These are phyloP conservation scores for Leishmania martiniquensis DNA, from an alignment of 208 protist genomes.

Conservation along the genomic window DNA sequence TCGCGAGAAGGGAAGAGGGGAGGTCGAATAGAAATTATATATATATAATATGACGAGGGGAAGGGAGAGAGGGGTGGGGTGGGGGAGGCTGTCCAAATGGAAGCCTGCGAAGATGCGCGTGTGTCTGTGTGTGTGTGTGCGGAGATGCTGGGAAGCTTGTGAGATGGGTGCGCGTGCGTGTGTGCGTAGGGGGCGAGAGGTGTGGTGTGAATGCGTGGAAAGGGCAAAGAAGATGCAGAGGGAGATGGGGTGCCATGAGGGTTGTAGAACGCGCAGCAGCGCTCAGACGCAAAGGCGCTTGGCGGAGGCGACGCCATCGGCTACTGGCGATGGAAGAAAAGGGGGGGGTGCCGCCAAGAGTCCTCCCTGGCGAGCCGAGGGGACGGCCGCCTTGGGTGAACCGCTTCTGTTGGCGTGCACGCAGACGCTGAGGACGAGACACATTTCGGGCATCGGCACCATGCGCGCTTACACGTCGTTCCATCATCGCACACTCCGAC, in stretches of 20 bases:
- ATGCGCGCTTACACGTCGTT: neutral
- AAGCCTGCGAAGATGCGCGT: neutral
- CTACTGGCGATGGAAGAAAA: neutral
- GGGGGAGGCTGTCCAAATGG: neutral
- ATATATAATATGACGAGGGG: slow-evolving; percentile 5
- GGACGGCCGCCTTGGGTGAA: neutral
- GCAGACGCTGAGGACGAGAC: neutral
- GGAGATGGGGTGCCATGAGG: neutral
- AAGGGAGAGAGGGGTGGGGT: neutral
- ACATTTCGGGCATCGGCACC: neutral
- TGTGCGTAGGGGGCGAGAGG: neutral
- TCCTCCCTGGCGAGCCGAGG: neutral
- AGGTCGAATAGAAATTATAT: too few species aligned
- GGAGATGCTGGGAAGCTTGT: neutral
- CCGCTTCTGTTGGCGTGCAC: neutral
- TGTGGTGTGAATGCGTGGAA: neutral
- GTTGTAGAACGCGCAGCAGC: neutral
- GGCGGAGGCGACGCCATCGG: neutral
- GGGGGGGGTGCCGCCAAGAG: neutral
- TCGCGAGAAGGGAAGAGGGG: too few species aligned
- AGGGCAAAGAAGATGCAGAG: neutral
- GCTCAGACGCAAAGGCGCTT: neutral
- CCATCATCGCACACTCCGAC: neutral
- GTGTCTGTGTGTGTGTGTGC: neutral
- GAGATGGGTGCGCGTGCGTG: neutral